These are phyloP conservation scores for Mycena latifolia DNA, from an alignment of 768 basidiomycete genomes.

Conservation along the genomic window DNA sequence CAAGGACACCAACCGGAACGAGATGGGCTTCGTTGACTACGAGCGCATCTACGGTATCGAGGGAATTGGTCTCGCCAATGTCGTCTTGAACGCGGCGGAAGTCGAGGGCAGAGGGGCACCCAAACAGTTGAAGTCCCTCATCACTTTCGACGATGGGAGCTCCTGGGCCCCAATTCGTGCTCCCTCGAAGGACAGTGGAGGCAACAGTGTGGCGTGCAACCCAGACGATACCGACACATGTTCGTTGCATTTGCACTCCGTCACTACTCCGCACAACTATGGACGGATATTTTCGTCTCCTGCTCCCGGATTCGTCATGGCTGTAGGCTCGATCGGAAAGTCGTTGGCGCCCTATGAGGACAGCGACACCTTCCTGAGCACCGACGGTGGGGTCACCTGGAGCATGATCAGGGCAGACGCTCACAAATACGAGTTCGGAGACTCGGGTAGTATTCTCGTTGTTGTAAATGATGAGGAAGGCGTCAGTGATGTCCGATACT, in stretches of 20 bases:
- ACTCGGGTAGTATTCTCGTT: conserved; percentile 84
- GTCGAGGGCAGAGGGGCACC: conserved; percentile 76
- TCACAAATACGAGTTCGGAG: conserved; percentile 97
- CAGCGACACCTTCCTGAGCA: conserved; percentile 94
- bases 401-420: conserved; percentile 79
- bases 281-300: conserved; percentile 95
- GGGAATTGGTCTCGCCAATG: conserved; percentile 92
- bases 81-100: conserved; percentile 86
- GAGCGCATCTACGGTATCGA: conserved; percentile 90
- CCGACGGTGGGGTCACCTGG: conserved; percentile 92
- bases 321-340: conserved; percentile 90
- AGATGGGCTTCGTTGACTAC: conserved; percentile 91
- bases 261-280: conserved; percentile 92
- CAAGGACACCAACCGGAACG: conserved; percentile 93
- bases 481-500: conserved; percentile 79
- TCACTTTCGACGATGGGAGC: conserved; percentile 94
- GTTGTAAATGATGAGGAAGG: conserved; percentile 88
- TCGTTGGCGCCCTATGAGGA: conserved; percentile 80
- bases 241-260: conserved; percentile 92
- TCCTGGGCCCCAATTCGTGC: conserved; percentile 80
- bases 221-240: conserved; percentile 69
- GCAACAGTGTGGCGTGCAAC: conserved; percentile 74
- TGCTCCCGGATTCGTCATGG: conserved; percentile 96
- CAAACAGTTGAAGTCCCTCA: conserved; percentile 83
- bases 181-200: conserved; percentile 69